phyloP scores from a whole-genome alignment of 1,139 yeast genomes.

The Pichia norvegensis region DNA sequence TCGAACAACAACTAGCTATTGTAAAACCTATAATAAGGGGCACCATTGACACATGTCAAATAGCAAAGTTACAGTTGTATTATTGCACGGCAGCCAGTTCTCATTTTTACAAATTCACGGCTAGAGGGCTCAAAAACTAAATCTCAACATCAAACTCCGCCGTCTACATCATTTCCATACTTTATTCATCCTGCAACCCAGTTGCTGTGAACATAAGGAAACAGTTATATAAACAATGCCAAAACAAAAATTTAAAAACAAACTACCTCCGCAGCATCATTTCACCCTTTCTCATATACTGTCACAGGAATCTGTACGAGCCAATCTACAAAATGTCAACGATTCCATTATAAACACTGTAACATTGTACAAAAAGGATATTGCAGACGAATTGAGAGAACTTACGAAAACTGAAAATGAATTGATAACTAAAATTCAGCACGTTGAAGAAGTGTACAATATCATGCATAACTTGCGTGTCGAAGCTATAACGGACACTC shows the following conservation, averaged over 20 bases:
- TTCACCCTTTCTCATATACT: conserved; percentile 12
- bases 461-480: conserved; percentile 8
- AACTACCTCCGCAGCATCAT: conserved; percentile 11
- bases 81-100: not conserved
- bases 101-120: too few species aligned
- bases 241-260: conserved; percentile 2
- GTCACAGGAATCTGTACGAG: conserved; percentile 1
- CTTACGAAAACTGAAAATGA: conserved; percentile 8
- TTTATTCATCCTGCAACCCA: too few species aligned
- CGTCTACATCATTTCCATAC: not conserved
- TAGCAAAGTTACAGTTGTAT: too few species aligned
- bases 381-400: conserved; percentile 12
- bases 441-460: conserved; percentile 9
- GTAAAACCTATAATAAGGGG: conserved; percentile 32
- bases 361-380: conserved; percentile 8
- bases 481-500: conserved; percentile 5
- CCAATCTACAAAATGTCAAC: conserved; percentile 7
- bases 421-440: conserved; percentile 5
- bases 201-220: too few species aligned
- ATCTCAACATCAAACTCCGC: not conserved
- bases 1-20: conserved; percentile 69
- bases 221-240: not conserved
- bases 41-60: not conserved
- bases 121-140: not conserved
- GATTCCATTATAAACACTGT: conserved; percentile 8